Conservation (phyloP, 192 early-diverging fungal genomes). For the Allomyces javanicus region DNA sequence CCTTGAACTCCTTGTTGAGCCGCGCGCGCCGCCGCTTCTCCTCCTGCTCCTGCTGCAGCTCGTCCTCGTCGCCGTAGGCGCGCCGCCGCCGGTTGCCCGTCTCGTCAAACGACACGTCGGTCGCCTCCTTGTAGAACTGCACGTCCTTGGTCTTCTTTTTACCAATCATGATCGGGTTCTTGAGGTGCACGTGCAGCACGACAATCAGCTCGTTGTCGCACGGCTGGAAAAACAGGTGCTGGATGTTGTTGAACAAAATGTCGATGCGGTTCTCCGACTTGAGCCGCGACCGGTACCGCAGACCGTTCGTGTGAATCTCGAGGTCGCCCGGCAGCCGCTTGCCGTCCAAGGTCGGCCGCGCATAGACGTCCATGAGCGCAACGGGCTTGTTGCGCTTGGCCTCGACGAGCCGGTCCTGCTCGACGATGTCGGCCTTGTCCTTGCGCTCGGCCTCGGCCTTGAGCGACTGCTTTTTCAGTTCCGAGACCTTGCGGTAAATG, state of each 20-base stretch:
- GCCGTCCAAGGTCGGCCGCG: conserved; percentile 70
- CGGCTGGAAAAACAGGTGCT: conserved; percentile 94
- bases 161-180: conserved; percentile 91
- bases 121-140: conserved; percentile 94
- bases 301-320: conserved; percentile 89
- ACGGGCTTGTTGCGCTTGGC: conserved; percentile 51
- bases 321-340: conserved; percentile 84
- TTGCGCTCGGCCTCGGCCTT: conserved; percentile 88
- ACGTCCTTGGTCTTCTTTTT: conserved; percentile 96
- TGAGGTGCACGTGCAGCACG: conserved; percentile 83
- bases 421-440: conserved; percentile 89
- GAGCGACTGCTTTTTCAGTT: conserved; percentile 75
- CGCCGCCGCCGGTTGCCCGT: conserved; percentile 77
- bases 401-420: conserved; percentile 73
- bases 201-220: conserved; percentile 94
- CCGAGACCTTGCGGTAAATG: conserved; percentile 64
- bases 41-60: conserved; percentile 87
- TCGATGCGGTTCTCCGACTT: conserved; percentile 52
- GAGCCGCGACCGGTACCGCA: conserved; percentile 68
- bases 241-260: conserved; percentile 91
- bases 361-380: conserved; percentile 75
- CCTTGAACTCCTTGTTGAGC: conserved; percentile 85
- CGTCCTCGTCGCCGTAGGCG: conserved; percentile 96
- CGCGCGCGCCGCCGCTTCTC: conserved; percentile 62
- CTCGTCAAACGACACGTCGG: conserved; percentile 88